phyloP scores from a whole-genome alignment of 2,329 filamentous ascomycete genomes.

The Cladorrhinum sp. region DNA sequence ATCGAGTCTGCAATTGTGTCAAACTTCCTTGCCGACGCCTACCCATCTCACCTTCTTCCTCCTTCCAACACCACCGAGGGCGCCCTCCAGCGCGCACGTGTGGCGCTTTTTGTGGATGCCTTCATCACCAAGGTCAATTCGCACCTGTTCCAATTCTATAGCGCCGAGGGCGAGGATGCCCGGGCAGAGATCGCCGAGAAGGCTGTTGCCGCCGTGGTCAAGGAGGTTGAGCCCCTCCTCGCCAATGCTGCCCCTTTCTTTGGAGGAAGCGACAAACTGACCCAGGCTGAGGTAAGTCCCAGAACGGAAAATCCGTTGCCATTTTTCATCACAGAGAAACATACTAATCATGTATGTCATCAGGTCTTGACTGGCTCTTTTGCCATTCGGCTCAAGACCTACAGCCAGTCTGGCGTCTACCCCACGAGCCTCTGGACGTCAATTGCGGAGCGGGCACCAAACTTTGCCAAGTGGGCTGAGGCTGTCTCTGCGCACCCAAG shows the following conservation, averaged over 20 bases:
- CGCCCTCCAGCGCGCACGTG: constrained; percentile 62
- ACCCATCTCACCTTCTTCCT: constrained; percentile 66
- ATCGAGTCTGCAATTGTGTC: constrained; percentile 72
- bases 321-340: neutral
- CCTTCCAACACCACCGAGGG: constrained; percentile 48
- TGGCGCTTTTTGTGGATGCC: constrained; percentile 61
- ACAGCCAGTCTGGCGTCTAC: constrained; percentile 50
- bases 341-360: constrained; percentile 7
- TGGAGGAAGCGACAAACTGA: constrained; percentile 61
- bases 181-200: constrained; percentile 47
- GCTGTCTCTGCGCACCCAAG: constrained; percentile 60
- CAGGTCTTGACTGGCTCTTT: constrained; percentile 29
- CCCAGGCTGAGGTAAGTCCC: constrained; percentile 65
- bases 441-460: constrained; percentile 56
- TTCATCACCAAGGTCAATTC: constrained; percentile 39
- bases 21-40: constrained; percentile 66
- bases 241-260: constrained; percentile 56
- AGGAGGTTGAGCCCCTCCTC: constrained; percentile 73
- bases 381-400: constrained; percentile 21
- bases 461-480: constrained; percentile 65
- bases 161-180: constrained; percentile 47
- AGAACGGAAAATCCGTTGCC: too few species aligned
- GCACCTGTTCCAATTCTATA: constrained; percentile 44
- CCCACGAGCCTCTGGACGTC: constrained; percentile 46
- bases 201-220: constrained; percentile 55